Evolutionary conservation across 768 basidiomycete species (phyloP), one percentile per base, ranked within the genome.

Genomic region (Clathrus columnatus): DNA sequence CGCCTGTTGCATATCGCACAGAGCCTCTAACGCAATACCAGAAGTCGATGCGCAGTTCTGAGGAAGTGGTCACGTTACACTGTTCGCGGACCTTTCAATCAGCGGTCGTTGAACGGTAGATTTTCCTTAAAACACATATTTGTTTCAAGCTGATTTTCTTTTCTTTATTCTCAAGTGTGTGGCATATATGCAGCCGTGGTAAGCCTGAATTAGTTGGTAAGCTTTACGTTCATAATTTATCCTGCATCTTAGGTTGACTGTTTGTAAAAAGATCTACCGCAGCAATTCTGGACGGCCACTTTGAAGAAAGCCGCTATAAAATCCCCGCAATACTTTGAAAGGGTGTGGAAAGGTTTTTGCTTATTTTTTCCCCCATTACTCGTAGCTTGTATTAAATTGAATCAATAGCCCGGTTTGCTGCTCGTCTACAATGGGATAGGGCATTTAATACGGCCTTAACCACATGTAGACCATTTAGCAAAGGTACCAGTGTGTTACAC

Each of bases 401-500:
- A 10, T 48, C 49, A 59, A 45, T 52, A 82, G 84, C 67, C 2
- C 70, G 76, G 23, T 87, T 76, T 63, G 36, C 36, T 11, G 81
- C 79, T 10, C 75, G 87, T 41, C 65, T 87, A 41, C 75, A 79
- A 59, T 73, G 67, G 0, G 56, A 77, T 14, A 70, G 70, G 0
- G 70, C 76, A 24, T 89, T 89, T 64, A 74, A 73, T 30, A 88
- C 86, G 29, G 81, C 82, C 0, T 67, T 85, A 70, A 88, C 87
- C 7, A 69, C 61, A 0, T 70, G 79, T 10, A 57, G 62, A 5
- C 87, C 87, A 1, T 71, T 71, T n/a, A 58, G 63, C 2, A 84
- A 85, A 50, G 71, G 72, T 43, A 70, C 69, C 16, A 60, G 60
- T 1, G 71, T 75, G 14, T 61, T 79, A 10, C 78, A 79, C 59